A percentile compares a stretch with the other conserved stretches of the same genome.
Conservation (phyloP, 768 basidiomycete species). For the Omphalotus guepiniiformis region DNA sequence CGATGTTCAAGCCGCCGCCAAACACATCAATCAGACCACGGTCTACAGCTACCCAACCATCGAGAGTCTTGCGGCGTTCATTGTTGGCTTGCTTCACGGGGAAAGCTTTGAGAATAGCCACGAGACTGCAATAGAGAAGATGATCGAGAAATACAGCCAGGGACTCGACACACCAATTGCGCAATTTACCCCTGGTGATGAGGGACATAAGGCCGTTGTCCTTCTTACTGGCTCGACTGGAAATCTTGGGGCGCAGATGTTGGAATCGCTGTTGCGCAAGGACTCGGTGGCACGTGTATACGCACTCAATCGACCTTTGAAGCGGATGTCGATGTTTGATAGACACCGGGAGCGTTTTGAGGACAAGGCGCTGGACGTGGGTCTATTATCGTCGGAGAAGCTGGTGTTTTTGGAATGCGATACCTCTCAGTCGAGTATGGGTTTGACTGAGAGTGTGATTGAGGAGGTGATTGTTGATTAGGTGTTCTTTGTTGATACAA, state of each 20-base stretch:
- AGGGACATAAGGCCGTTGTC: conserved; percentile 22
- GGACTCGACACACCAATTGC: too few relatives aligned
- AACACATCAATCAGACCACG: conserved; percentile 13
- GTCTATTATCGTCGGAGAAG: conserved; percentile 25
- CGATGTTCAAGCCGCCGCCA: conserved; percentile 12
- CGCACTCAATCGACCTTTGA: neutral
- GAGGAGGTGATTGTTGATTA: conserved; percentile 13
- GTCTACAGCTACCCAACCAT: conserved; percentile 26
- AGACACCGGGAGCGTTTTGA: conserved; percentile 18
- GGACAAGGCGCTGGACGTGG: conserved; percentile 25
- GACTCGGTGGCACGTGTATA: conserved; percentile 12
- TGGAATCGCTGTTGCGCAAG: conserved; percentile 23
- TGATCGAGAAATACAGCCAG: conserved; percentile 36
- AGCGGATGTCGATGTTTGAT: neutral
- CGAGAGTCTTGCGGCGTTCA: conserved; percentile 17
- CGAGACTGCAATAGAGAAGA: conserved; percentile 25
- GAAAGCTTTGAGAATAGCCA: conserved; percentile 7
- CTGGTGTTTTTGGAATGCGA: conserved; percentile 28
- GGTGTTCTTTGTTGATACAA: neutral
- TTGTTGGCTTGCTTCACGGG: conserved; percentile 10
- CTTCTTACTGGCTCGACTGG: conserved; percentile 38
- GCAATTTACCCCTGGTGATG: too few relatives aligned
- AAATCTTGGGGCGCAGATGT: conserved; percentile 31
- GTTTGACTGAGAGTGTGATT: conserved; percentile 15
- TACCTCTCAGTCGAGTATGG: conserved; percentile 13